Evolutionary conservation across 192 early-diverging fungal species (phyloP), one percentile per base, ranked within the genome.

Genomic region (Jimgerdemannia flammicorona): DNA sequence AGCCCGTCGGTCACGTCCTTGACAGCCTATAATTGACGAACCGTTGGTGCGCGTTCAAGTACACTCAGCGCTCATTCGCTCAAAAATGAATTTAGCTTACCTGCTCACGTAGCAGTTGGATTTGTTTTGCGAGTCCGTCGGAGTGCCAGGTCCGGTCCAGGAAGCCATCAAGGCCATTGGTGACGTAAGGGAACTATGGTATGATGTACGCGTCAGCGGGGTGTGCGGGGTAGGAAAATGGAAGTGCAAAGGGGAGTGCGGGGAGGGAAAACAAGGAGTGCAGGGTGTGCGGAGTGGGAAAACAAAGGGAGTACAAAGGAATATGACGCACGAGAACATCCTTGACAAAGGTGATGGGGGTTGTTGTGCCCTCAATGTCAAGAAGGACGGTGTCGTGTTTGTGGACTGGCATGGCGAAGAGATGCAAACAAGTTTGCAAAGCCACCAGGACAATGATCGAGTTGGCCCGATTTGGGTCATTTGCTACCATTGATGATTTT

Each of bases 351-450:
- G 95, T 90, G 43, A 99, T 97, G 18, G 97, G 95, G 2, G 96
- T 97, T 4, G 95, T 98, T 2, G 98, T 99, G 18, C 98, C 96
- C 81, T 98, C 96, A 75, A 97, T 93, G 77, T 97, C 96, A n/a
- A 95, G 83, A 67, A 97, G 73, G 42, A 93, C 87, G 29, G 77
- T 83, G 65, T 83, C 79, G 73, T 90, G 2, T 10, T 59, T 59
- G 8, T 6, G 49, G 14, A 14, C 49, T 6, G 49, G 14, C 49
- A 59, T 59, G 49, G 49, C 14, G 29, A 29, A 29, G 0, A 1
- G 29, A 29, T 29, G 29, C 29, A 29, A 29, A 1, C 0, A 29
- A 29, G 29, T 29, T 29, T 29, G 29, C 29, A 1, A 29, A 29
- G 29, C 29, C 29, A 29, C 29, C 29, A 29, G 29, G 29, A 29